Conservation (phyloP, 306 rosid species). For the Ochetophila trinervis region DNA sequence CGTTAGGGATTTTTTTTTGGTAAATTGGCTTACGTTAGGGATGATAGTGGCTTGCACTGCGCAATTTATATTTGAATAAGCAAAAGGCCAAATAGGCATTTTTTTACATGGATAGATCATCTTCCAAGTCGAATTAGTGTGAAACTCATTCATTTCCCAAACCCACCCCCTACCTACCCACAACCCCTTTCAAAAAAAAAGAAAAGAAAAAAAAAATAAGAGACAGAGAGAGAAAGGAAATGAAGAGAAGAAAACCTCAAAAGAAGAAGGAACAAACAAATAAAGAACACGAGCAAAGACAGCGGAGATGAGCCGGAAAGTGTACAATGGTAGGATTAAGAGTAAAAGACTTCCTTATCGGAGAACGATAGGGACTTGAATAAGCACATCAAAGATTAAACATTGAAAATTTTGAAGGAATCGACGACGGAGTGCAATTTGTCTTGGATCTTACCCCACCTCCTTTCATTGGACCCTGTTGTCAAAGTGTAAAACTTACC, state of each 20-base stretch:
- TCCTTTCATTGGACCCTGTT: slow-evolving; percentile 86
- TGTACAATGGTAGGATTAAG: neutral
- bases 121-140: neutral
- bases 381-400: slow-evolving; percentile 40
- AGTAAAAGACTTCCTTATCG: too few species aligned
- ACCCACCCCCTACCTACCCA: neutral
- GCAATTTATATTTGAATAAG: neutral
- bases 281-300: neutral
- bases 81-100: slow-evolving; percentile 4
- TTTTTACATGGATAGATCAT: slow-evolving; percentile 2
- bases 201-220: neutral
- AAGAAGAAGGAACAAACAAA: neutral
- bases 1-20: too few species aligned
- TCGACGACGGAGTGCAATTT: slow-evolving; percentile 64
- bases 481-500: slow-evolving; percentile 92
- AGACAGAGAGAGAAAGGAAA: neutral
- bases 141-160: neutral
- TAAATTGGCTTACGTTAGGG: too few species aligned
- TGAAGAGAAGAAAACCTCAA: neutral
- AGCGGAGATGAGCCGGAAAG: neutral
- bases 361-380: neutral
- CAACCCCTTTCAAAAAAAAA: neutral
- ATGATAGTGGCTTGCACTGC: too few species aligned
- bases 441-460: slow-evolving; percentile 97
- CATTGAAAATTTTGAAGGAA: slow-evolving; percentile 68